Evolutionary conservation across 2,329 filamentous ascomycete species (phyloP).

Genomic region (Pseudogymnoascus sp.): DNA sequence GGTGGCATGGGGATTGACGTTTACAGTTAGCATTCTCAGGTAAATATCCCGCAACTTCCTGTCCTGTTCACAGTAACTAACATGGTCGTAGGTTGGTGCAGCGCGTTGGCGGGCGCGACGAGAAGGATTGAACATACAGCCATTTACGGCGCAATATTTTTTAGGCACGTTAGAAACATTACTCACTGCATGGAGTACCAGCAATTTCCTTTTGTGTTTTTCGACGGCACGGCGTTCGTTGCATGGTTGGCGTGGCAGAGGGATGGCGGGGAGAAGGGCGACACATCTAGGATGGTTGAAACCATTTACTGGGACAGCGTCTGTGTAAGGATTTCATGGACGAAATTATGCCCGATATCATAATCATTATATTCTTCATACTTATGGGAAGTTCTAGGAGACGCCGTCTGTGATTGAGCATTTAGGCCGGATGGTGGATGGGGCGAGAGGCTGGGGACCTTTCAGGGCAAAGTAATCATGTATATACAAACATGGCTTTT

Average conservation of each 20-base stretch:
- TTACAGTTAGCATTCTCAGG: constrained; percentile 78
- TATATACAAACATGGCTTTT: constrained; percentile 6
- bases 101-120: constrained; percentile 51
- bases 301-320: background rate
- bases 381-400: background rate
- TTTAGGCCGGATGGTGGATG: background rate
- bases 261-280: background rate
- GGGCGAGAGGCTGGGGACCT: background rate
- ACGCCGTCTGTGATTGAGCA: background rate
- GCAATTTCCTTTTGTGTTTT: constrained; percentile 8
- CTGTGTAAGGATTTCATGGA: background rate
- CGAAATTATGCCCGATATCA: constrained; percentile 8
- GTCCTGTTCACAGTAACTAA: constrained; percentile 25
- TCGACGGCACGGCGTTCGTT: background rate
- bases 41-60: constrained; percentile 21
- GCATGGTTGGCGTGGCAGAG: background rate
- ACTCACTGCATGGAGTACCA: constrained; percentile 4
- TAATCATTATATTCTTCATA: constrained; percentile 10
- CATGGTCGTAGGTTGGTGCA: constrained; percentile 44
- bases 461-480: background rate
- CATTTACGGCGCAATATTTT: background rate
- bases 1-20: constrained; percentile 84
- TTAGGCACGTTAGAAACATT: background rate
- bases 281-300: background rate
- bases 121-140: constrained; percentile 27